These are phyloP conservation scores for Dissophora ornata DNA, from an alignment of 192 early-diverging fungal species.

Conservation along the genomic window DNA sequence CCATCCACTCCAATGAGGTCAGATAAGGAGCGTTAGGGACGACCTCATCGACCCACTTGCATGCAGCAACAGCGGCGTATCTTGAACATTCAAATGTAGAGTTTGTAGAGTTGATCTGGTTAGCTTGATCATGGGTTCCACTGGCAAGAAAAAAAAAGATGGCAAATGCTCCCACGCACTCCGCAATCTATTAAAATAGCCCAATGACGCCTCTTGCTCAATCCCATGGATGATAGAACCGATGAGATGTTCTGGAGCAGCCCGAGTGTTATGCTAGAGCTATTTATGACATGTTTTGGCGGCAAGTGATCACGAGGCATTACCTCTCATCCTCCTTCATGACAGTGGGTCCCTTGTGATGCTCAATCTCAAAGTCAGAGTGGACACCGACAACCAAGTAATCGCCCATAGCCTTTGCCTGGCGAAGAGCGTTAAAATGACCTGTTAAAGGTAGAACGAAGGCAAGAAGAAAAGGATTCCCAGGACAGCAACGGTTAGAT, in stretches of 20 bases:
- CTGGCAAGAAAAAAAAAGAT: too few relatives aligned
- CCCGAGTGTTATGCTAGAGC: too few relatives aligned
- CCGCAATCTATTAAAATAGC: too few relatives aligned
- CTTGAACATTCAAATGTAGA: conserved; percentile 40
- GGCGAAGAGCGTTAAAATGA: conserved; percentile 96
- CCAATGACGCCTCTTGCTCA: too few relatives aligned
- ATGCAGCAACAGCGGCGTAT: conserved; percentile 93
- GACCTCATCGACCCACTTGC: conserved; percentile 94
- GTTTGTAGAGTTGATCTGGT: too few relatives aligned
- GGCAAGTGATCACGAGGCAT: background rate
- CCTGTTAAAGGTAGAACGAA: conserved; percentile 1
- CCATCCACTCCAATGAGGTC: conserved; percentile 87
- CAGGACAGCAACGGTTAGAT: conserved; percentile 16
- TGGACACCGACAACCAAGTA: conserved; percentile 96
- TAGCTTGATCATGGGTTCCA: too few relatives aligned
- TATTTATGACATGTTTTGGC: too few relatives aligned
- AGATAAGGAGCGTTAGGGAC: conserved; percentile 93
- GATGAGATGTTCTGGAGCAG: too few relatives aligned
- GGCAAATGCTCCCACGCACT: conserved; percentile 7
- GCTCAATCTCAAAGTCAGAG: conserved; percentile 91
- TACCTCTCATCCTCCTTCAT: conserved; percentile 96
- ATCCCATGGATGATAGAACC: too few relatives aligned
- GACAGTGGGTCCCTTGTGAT: conserved; percentile 96
- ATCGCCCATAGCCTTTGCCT: conserved; percentile 96
- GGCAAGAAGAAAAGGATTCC: background rate